Conservation (phyloP, 441 rosid species). For the Euphorbia celastroides region DNA sequence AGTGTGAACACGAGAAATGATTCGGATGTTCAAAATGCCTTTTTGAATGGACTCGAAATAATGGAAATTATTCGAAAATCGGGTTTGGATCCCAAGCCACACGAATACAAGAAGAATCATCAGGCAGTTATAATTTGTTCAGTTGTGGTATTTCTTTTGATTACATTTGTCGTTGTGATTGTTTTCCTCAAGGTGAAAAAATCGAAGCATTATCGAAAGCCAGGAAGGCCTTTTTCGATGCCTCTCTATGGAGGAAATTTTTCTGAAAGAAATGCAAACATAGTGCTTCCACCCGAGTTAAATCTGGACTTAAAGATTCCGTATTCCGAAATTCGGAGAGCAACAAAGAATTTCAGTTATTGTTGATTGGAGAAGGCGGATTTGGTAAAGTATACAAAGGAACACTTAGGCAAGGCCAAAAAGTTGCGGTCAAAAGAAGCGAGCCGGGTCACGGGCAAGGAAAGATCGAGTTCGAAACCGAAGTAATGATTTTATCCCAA, state of each 20-base stretch:
- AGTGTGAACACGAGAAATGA: conserved; percentile 5
- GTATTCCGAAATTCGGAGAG: neutral
- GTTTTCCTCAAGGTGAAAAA: neutral
- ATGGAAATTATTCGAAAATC: conserved; percentile 9
- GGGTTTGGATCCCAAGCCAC: neutral
- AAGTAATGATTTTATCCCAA: conserved; percentile 14
- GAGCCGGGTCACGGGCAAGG: conserved; percentile 19
- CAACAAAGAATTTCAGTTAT: neutral
- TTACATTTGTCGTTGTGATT: neutral
- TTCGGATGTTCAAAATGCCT: conserved; percentile 1
- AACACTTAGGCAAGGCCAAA: conserved; percentile 5
- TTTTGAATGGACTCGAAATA: conserved; percentile 20
- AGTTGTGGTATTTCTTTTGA: neutral
- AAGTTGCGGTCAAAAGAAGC: conserved; percentile 14
- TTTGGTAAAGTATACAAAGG: conserved; percentile 16
- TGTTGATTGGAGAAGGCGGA: conserved; percentile 1
- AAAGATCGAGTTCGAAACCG: conserved; percentile 14
- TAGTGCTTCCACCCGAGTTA: neutral
- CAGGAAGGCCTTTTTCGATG: neutral
- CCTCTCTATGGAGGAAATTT: neutral
- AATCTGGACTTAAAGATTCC: neutral
- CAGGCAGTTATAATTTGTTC: neutral
- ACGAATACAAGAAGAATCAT: conserved; percentile 4
- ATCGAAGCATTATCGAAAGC: conserved; percentile 1
- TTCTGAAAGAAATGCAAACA: neutral